phyloP scores from a whole-genome alignment of 345 rosid species.

The Citrus maxima region DNA sequence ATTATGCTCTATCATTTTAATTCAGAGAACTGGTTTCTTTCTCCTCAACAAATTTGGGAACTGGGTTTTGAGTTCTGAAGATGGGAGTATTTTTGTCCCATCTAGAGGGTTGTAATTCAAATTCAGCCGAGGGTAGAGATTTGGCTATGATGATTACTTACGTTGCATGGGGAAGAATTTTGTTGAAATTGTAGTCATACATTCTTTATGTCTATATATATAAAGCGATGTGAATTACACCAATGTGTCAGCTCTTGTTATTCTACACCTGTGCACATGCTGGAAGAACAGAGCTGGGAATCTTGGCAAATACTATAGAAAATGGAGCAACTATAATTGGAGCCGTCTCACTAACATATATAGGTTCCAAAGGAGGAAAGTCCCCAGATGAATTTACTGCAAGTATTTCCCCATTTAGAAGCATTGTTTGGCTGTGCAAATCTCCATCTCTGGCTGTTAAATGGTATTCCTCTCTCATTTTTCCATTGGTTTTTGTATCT shows the following conservation, averaged over 20 bases:
- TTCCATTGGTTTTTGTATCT: slow-evolving; percentile 11
- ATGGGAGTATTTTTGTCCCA: not conserved
- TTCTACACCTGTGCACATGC: slow-evolving; percentile 26
- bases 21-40: not conserved
- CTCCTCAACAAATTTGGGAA: not conserved
- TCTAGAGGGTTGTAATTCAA: not conserved
- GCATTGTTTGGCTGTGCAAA: slow-evolving; percentile 39
- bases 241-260: not conserved
- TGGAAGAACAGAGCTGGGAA: slow-evolving; percentile 27
- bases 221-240: not conserved
- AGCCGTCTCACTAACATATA: slow-evolving; percentile 14
- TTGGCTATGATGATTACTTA: not conserved
- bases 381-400: slow-evolving; percentile 23
- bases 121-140: not conserved
- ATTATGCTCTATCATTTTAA: not conserved
- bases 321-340: slow-evolving; percentile 40
- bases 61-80: not conserved
- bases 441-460: slow-evolving; percentile 39
- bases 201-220: not conserved
- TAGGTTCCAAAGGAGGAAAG: slow-evolving; percentile 38
- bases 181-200: not conserved
- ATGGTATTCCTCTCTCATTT: slow-evolving; percentile 43
- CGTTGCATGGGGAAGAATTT: not conserved
- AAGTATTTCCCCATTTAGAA: slow-evolving; percentile 43
- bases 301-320: slow-evolving; percentile 37